A percentile compares a stretch with the other conserved stretches of the same genome.
Evolutionary conservation across 2,329 filamentous ascomycete species (phyloP).

Genomic region (Coniochaeta pulveracea): DNA sequence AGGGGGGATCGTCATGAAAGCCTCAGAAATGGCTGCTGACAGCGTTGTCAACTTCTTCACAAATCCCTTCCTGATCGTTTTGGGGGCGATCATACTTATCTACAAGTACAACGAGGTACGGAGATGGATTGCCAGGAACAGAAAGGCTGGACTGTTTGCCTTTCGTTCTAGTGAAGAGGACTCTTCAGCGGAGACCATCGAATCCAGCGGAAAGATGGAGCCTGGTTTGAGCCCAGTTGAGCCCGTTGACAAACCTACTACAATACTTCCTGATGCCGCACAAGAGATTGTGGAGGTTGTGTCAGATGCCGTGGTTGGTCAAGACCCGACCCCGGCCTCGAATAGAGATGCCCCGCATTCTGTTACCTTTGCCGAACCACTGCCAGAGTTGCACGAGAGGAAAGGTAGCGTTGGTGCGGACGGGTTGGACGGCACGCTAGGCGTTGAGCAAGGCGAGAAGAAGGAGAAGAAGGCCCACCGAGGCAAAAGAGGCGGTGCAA

Average conservation of each 20-base stretch:
- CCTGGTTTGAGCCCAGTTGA: too few relatives aligned
- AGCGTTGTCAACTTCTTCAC: constrained; percentile 43
- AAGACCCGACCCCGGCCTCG: neutral
- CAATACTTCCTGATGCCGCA: too few relatives aligned
- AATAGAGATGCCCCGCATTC: constrained; percentile 5
- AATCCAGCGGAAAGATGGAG: too few relatives aligned
- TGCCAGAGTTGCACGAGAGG: constrained; percentile 5
- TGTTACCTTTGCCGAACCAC: constrained; percentile 10
- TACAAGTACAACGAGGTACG: constrained; percentile 33
- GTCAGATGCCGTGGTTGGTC: neutral
- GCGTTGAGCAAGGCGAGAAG: constrained; percentile 31
- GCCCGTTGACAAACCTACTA: too few relatives aligned
- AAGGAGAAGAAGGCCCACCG: constrained; percentile 61
- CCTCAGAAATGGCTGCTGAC: constrained; percentile 37
- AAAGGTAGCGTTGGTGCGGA: neutral
- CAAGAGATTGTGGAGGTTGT: neutral
- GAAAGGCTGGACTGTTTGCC: too few relatives aligned
- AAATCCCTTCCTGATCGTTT: constrained; percentile 39
- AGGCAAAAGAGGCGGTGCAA: constrained; percentile 60
- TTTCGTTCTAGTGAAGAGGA: too few relatives aligned
- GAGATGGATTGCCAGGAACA: too few relatives aligned
- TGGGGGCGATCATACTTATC: constrained; percentile 31
- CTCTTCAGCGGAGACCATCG: too few relatives aligned
- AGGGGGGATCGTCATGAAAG: constrained; percentile 32
- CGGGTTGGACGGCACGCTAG: constrained; percentile 7